Conservation (phyloP, 768 basidiomycete species). For the Punctularia strigosozonata region DNA sequence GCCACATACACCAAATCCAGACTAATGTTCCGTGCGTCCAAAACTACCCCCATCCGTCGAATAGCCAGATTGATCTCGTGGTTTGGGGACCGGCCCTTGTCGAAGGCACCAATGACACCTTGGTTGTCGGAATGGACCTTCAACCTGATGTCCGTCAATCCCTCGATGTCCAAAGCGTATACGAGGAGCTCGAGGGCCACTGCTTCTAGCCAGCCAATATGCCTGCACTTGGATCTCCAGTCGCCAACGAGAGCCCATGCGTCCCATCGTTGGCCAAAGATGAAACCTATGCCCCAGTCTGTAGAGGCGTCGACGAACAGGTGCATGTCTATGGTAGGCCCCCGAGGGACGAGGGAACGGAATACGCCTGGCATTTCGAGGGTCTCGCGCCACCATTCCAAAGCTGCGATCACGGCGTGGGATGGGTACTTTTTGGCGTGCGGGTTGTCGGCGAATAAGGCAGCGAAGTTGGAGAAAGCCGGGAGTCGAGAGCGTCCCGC, state of each 20-base stretch:
- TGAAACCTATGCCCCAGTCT: not conserved
- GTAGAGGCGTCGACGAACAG: not conserved
- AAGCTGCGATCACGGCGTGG: slow-evolving; percentile 13
- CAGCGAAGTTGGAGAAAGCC: slow-evolving; percentile 14
- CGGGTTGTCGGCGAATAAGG: slow-evolving; percentile 12
- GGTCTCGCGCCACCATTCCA: slow-evolving; percentile 21
- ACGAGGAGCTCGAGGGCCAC: slow-evolving; percentile 3
- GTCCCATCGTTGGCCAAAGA: slow-evolving; percentile 4
- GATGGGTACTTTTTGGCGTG: slow-evolving; percentile 10
- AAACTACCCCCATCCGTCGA: slow-evolving; percentile 7
- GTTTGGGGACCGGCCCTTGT: slow-evolving; percentile 20
- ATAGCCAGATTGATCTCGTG: slow-evolving; percentile 18
- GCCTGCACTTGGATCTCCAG: slow-evolving; percentile 6
- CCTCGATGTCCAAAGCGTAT: slow-evolving; percentile 5
- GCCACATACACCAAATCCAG: slow-evolving; percentile 12
- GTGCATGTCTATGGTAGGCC: slow-evolving; percentile 1
- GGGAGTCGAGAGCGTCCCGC: slow-evolving; percentile 16
- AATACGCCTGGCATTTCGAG: not conserved
- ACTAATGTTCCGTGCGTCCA: slow-evolving; percentile 11
- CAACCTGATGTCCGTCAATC: slow-evolving; percentile 13
- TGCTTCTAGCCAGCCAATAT: slow-evolving; percentile 7
- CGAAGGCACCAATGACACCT: slow-evolving; percentile 21
- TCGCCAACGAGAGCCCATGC: slow-evolving; percentile 4
- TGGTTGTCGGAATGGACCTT: slow-evolving; percentile 16
- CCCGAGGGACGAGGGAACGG: not conserved